Conservation (phyloP, 805 yeast genomes). For the Hanseniaspora guilliermondii region DNA sequence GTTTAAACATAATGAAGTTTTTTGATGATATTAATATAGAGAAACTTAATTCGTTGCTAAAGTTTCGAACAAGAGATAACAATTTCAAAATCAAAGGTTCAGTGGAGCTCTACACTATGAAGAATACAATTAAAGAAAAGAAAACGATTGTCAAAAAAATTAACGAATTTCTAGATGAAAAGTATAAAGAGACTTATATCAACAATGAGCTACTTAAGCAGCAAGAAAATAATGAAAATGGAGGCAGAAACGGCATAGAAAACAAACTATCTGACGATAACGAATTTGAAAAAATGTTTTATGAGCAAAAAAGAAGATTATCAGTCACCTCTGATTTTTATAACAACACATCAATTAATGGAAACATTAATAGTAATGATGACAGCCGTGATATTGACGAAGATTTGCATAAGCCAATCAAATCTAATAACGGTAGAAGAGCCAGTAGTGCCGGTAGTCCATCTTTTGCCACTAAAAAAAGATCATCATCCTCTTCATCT, state of each 20-base stretch:
- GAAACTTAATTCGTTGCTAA: constrained; percentile 71
- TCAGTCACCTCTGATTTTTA: constrained; percentile 25
- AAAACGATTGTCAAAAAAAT: constrained; percentile 77
- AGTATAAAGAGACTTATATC: constrained; percentile 24
- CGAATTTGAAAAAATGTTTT: constrained; percentile 19
- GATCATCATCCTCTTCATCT: constrained; percentile 6
- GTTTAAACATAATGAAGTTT: constrained; percentile 37
- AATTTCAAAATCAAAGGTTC: constrained; percentile 65
- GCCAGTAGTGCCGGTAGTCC: constrained; percentile 12
- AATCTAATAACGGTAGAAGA: constrained; percentile 8
- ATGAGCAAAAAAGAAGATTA: constrained; percentile 34
- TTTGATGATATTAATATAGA: constrained; percentile 91
- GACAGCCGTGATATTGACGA: neutral
- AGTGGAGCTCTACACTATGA: constrained; percentile 87
- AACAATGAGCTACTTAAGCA: constrained; percentile 24
- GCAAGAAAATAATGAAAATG: constrained; percentile 14
- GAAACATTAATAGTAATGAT: constrained; percentile 1
- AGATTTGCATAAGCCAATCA: constrained; percentile 4
- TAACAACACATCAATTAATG: constrained; percentile 16
- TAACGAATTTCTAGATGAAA: constrained; percentile 36
- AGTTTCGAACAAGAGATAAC: constrained; percentile 56
- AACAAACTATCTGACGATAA: constrained; percentile 12
- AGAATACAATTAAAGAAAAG: constrained; percentile 80
- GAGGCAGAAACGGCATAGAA: constrained; percentile 11
- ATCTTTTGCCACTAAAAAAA: neutral